Percentiles rank a stretch among this genome's conserved stretches.
These are phyloP conservation scores for Bipolaris cookei DNA, from an alignment of 2,329 filamentous ascomycete species.

Conservation along the genomic window DNA sequence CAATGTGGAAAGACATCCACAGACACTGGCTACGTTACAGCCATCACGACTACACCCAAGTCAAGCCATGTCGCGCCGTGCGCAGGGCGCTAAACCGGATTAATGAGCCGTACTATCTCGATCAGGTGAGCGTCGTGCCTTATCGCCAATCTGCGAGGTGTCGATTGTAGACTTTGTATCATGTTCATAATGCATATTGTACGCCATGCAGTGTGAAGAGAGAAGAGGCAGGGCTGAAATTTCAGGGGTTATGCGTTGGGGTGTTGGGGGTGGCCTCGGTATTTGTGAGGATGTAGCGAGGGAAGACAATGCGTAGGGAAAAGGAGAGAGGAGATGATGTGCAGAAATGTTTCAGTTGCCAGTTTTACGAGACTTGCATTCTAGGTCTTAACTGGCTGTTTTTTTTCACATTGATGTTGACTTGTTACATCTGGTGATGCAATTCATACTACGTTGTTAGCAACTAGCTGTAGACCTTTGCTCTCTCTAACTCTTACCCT, in stretches of 20 bases:
- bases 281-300: background rate
- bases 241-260: constrained; percentile 9
- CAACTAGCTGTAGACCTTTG: too few relatives aligned
- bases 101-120: constrained; percentile 10
- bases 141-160: constrained; percentile 8
- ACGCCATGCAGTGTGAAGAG: constrained; percentile 2
- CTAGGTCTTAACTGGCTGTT: too few relatives aligned
- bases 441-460: too few relatives aligned
- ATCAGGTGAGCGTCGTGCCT: constrained; percentile 6
- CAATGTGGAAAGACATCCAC: constrained; percentile 14
- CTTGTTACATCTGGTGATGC: too few relatives aligned
- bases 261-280: constrained; percentile 1
- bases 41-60: constrained; percentile 13
- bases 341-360: too few relatives aligned
- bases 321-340: background rate
- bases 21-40: constrained; percentile 9
- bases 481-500: too few relatives aligned
- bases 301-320: background rate
- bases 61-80: constrained; percentile 2
- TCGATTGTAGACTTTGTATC: background rate
- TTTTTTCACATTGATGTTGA: too few relatives aligned
- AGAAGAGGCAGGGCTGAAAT: constrained; percentile 6
- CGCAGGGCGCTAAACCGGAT: constrained; percentile 7
- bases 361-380: too few relatives aligned
- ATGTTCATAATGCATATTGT: constrained; percentile 6